phyloP scores from a whole-genome alignment of 1,139 yeast species.

The Blastobotrys buckinghamii region DNA sequence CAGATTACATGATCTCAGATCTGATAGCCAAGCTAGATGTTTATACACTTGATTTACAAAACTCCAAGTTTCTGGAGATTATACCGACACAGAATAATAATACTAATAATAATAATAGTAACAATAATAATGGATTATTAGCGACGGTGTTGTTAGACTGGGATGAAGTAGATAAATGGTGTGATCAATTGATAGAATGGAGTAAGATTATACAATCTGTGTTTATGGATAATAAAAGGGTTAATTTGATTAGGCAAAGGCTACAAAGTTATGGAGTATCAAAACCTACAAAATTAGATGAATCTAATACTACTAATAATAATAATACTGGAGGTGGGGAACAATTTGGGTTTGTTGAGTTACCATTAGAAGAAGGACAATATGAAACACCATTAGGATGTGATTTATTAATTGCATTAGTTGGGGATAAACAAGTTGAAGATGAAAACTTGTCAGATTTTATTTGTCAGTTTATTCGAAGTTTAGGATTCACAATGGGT shows the following conservation, averaged over 20 bases:
- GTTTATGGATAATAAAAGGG: constrained; percentile 3
- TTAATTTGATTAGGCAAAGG: constrained; percentile 15
- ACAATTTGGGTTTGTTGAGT: constrained; percentile 18
- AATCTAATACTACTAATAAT: not conserved
- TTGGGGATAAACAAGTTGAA: constrained; percentile 22
- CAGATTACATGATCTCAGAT: constrained; percentile 26
- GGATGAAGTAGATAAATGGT: constrained; percentile 21
- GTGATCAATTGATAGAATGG: constrained; percentile 22
- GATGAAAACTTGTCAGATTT: constrained; percentile 23
- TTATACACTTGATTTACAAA: constrained; percentile 25
- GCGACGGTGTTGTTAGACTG: constrained; percentile 25
- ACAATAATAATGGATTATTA: constrained; percentile 12
- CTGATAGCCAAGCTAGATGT: constrained; percentile 30
- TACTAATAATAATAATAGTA: constrained; percentile 2
- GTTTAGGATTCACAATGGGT: constrained; percentile 43
- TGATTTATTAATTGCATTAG: constrained; percentile 27
- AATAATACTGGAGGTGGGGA: constrained; percentile 7
- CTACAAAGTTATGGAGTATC: constrained; percentile 19
- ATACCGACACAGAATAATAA: too few species aligned
- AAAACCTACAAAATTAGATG: not conserved
- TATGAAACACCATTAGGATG: constrained; percentile 32
- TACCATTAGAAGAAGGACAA: constrained; percentile 32
- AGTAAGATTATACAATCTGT: constrained; percentile 14
- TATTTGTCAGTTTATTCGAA: constrained; percentile 51
- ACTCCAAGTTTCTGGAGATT: not conserved